Conservation (phyloP, 1,284 basidiomycete genomes). For the Somion occarium region DNA sequence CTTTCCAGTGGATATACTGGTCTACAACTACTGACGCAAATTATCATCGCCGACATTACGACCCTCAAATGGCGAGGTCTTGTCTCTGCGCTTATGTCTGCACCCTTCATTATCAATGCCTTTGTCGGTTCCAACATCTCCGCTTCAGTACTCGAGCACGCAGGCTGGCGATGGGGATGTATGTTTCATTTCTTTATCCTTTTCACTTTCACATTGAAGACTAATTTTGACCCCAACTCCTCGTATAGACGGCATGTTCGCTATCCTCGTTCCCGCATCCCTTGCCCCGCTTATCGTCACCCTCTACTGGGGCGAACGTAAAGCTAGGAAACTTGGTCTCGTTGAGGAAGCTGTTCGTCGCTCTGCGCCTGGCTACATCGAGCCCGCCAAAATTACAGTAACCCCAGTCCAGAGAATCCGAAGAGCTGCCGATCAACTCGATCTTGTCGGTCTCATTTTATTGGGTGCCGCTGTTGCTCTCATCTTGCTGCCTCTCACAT, state of each 20-base stretch:
- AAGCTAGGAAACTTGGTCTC: slow-evolving; percentile 50
- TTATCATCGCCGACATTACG: slow-evolving; percentile 79
- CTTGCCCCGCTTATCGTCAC: slow-evolving; percentile 58
- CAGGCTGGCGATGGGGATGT: slow-evolving; percentile 77
- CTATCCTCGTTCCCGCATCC: slow-evolving; percentile 51
- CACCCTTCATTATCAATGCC: slow-evolving; percentile 65
- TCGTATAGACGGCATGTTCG: slow-evolving; percentile 70
- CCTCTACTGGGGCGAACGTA: slow-evolving; percentile 68
- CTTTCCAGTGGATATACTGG: slow-evolving; percentile 51
- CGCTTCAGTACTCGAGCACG: slow-evolving; percentile 47
- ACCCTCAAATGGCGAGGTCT: slow-evolving; percentile 77
- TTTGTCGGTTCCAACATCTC: slow-evolving; percentile 73
- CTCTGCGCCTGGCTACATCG: slow-evolving; percentile 5
- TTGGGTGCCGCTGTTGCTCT: slow-evolving; percentile 48
- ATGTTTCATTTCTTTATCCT: slow-evolving; percentile 12
- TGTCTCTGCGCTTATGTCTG: slow-evolving; percentile 55
- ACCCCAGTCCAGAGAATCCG: slow-evolving; percentile 21
- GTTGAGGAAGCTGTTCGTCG: slow-evolving; percentile 19
- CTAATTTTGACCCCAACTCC: background rate
- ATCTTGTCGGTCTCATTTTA: slow-evolving; percentile 55
- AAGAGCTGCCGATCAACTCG: slow-evolving; percentile 43
- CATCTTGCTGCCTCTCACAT: slow-evolving; percentile 57
- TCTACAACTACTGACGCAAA: slow-evolving; percentile 69
- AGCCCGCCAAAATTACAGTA: slow-evolving; percentile 1
- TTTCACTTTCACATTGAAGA: background rate